Conservation (phyloP, 2,329 filamentous ascomycete species). For the Tolypocladium cylindrosporum region DNA sequence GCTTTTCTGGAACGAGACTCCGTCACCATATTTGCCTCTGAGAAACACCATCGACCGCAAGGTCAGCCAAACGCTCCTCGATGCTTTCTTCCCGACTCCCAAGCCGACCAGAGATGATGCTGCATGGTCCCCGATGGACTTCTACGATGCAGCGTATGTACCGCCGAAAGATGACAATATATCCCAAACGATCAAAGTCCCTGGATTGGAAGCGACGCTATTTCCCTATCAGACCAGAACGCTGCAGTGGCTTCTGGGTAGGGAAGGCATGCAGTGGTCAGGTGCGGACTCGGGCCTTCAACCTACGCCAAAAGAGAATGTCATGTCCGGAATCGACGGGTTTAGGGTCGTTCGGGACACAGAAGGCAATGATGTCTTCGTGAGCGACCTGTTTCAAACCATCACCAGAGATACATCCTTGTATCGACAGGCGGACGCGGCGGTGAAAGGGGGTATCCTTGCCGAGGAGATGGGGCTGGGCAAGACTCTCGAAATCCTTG, state of each 20-base stretch:
- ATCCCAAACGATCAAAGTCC: conserved; percentile 28
- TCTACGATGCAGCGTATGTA: conserved; percentile 60
- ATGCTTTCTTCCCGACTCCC: conserved; percentile 20
- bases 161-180: conserved; percentile 35
- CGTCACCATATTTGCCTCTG: conserved; percentile 18
- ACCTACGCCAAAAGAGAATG: conserved; percentile 4
- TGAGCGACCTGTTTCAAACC: conserved; percentile 55
- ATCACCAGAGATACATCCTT: conserved; percentile 37
- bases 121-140: conserved; percentile 40
- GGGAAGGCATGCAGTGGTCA: conserved; percentile 51
- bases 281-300: conserved; percentile 8
- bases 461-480: conserved; percentile 79
- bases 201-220: conserved; percentile 38
- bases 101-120: conserved; percentile 1
- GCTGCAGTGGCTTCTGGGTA: conserved; percentile 57
- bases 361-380: conserved; percentile 31
- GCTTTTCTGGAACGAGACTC: conserved; percentile 33
- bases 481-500: conserved; percentile 68
- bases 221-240: conserved; percentile 66
- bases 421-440: conserved; percentile 31
- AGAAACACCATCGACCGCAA: conserved; percentile 18
- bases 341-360: conserved; percentile 25
- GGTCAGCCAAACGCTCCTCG: conserved; percentile 24
- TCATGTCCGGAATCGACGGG: conserved; percentile 7
- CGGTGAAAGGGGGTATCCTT: conserved; percentile 52